phyloP scores from a whole-genome alignment of 495 filamentous ascomycete species.

The Neurospora sp. region DNA sequence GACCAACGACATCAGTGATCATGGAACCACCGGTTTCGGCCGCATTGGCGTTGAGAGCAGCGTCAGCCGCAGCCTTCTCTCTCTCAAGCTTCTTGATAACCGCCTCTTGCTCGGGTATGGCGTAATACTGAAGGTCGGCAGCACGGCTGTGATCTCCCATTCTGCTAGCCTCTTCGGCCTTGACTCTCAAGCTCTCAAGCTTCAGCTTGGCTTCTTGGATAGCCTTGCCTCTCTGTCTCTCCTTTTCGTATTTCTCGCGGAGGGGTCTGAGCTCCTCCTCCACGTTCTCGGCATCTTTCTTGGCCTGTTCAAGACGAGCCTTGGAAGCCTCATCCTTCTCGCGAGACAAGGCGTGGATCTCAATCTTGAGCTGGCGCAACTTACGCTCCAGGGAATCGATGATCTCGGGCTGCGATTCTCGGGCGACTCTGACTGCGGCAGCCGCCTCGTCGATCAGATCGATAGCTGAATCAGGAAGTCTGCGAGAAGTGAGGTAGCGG shows the following conservation, averaged over 20 bases:
- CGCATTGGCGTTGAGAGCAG: slow-evolving; percentile 53
- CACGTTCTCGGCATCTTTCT: slow-evolving; percentile 83
- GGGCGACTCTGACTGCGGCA: slow-evolving; percentile 83
- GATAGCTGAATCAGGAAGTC: slow-evolving; percentile 91
- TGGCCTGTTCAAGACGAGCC: slow-evolving; percentile 66
- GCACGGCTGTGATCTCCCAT: slow-evolving; percentile 69
- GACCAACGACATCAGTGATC: slow-evolving; percentile 85
- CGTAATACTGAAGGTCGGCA: slow-evolving; percentile 92
- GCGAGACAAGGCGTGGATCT: slow-evolving; percentile 86
- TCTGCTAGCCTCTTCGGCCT: slow-evolving; percentile 85
- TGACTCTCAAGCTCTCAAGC: slow-evolving; percentile 74
- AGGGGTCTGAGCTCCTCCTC: slow-evolving; percentile 84
- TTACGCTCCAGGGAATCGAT: slow-evolving; percentile 87
- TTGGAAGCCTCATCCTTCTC: slow-evolving; percentile 93
- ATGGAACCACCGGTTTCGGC: slow-evolving; percentile 53
- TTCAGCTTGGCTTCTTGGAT: slow-evolving; percentile 97
- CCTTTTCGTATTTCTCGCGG: slow-evolving; percentile 88
- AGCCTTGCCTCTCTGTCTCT: slow-evolving; percentile 75
- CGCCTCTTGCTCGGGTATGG: slow-evolving; percentile 80
- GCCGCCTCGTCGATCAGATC: slow-evolving; percentile 95
- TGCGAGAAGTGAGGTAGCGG: slow-evolving; percentile 79
- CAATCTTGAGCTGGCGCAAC: slow-evolving; percentile 82
- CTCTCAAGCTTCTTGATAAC: slow-evolving; percentile 70
- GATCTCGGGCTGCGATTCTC: slow-evolving; percentile 90
- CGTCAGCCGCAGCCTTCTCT: slow-evolving; percentile 69